Conservation (phyloP, 148 eudicot genomes). For the Nyssa sinensis region DNA sequence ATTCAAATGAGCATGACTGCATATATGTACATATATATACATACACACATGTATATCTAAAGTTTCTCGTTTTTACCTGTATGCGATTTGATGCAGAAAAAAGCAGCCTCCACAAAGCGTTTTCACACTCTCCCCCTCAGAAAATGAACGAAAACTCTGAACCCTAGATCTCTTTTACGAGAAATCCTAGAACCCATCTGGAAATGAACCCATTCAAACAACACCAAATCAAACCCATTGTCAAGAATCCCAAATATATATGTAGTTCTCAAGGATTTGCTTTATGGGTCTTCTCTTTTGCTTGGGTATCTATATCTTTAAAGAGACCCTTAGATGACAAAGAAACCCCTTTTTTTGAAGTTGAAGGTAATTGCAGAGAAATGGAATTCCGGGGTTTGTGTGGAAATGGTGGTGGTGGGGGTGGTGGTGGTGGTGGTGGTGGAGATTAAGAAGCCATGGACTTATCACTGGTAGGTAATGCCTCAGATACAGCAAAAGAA, state of each 20-base stretch:
- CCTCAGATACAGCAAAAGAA: slow-evolving; percentile 44
- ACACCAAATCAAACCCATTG: slow-evolving; percentile 11
- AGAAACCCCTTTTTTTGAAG: slow-evolving; percentile 10
- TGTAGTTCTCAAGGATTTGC: background rate
- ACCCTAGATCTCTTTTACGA: slow-evolving; percentile 22
- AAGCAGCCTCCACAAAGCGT: background rate
- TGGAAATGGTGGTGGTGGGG: slow-evolving; percentile 25
- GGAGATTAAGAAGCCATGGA: slow-evolving; percentile 49
- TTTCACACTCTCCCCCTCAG: background rate
- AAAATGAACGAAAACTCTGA: slow-evolving; percentile 3
- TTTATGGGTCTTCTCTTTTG: slow-evolving; percentile 12
- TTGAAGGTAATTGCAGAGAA: slow-evolving; percentile 18
- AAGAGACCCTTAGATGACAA: background rate
- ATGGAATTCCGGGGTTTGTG: slow-evolving; percentile 22
- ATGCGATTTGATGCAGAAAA: slow-evolving; percentile 5
- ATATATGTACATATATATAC: background rate
- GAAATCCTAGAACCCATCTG: slow-evolving; percentile 8
- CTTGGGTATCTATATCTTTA: background rate
- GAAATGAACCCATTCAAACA: slow-evolving; percentile 18
- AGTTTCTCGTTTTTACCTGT: slow-evolving; percentile 13
- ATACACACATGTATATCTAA: background rate
- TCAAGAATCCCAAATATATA: slow-evolving; percentile 2
- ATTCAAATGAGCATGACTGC: background rate
- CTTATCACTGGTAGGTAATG: slow-evolving; percentile 63
- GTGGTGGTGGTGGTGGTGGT: slow-evolving; percentile 29